Evolutionary conservation across 2,329 filamentous ascomycete species (phyloP), one percentile per base, ranked within the genome.

Genomic region (Cadophora sp.): DNA sequence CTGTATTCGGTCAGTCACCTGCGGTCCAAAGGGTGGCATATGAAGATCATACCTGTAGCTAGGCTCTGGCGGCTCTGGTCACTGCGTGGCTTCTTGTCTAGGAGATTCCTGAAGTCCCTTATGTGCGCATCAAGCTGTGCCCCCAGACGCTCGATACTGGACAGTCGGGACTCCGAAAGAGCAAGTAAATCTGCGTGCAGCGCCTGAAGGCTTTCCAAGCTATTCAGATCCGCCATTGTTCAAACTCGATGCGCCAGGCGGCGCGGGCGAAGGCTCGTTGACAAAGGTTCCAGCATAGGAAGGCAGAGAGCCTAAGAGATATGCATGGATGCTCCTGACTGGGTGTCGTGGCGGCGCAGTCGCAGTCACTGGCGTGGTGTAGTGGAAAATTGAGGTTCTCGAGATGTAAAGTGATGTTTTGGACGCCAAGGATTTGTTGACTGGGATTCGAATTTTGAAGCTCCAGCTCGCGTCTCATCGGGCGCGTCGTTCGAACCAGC

Each of bases 121-220:
- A 90, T 83, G 74, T 91, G 87, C 62, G 82, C 82, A 75, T 92
- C 89, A 59, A 98, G 84, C 77, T 88, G 86, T 62, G 81, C 77
- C 74, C 88, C 86, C 67, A 91, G 84, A 72, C 93, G 88, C 70
- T 95, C 90, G 48, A 92, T 81, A 70, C 90, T 89, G 37, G 90
- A 85, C 62, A 93, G 80, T 31, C 91, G 88, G 66, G 89, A 87
- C 76, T 96, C 90, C 71, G 88, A 87, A 74, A 96, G 85, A 67
- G 91, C 89, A 74, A 91, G 84, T 70, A 99, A 88, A 81, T 97
- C 94, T 79, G 92, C 89, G 80, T 97, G 92, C 75, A 99, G 89
- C 79, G 89, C 90, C 82, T 94, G 90, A 76, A 98, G 88, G 80
- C 89, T 88, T 77, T 91, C 90, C 77, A 97, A 85, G 77, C 87